phyloP scores from a whole-genome alignment of 2,329 filamentous ascomycete genomes.

The Colletotrichum sp. region DNA sequence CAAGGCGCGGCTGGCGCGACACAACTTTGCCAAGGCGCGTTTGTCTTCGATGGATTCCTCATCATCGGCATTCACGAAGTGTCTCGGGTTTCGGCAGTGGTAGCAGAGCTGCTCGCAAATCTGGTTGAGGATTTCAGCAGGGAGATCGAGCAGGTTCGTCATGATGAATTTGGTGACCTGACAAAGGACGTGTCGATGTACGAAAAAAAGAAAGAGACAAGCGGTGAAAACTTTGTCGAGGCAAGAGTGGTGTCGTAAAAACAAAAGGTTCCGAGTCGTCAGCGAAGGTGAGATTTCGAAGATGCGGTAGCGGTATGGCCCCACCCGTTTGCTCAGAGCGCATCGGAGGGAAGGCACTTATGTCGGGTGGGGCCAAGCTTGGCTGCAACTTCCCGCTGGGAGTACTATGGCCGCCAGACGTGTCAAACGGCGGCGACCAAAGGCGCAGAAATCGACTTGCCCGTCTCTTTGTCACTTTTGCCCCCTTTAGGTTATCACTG shows the following conservation, averaged over 20 bases:
- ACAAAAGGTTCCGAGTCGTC: neutral
- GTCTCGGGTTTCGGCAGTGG: neutral
- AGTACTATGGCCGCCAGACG: fast-evolving
- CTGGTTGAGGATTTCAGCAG: neutral
- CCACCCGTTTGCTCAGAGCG: neutral
- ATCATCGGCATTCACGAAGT: neutral
- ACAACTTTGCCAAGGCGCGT: neutral
- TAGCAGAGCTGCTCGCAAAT: neutral
- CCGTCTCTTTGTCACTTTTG: too few relatives aligned
- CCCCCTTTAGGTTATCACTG: too few relatives aligned
- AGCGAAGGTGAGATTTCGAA: neutral
- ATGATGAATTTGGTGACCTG: neutral
- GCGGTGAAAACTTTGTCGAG: neutral
- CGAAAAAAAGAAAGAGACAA: fast-evolving
- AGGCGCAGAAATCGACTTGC: too few relatives aligned
- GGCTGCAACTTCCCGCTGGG: neutral
- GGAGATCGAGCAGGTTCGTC: neutral
- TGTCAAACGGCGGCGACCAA: fast-evolving
- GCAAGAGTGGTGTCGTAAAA: neutral
- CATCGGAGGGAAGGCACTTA: neutral
- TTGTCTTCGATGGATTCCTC: neutral
- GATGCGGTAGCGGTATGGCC: neutral
- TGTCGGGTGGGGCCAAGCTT: neutral
- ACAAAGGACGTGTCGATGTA: too few relatives aligned
- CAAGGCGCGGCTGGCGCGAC: neutral